phyloP scores from a whole-genome alignment of 2,329 filamentous ascomycete species.

The Colletotrichum endophyticum region DNA sequence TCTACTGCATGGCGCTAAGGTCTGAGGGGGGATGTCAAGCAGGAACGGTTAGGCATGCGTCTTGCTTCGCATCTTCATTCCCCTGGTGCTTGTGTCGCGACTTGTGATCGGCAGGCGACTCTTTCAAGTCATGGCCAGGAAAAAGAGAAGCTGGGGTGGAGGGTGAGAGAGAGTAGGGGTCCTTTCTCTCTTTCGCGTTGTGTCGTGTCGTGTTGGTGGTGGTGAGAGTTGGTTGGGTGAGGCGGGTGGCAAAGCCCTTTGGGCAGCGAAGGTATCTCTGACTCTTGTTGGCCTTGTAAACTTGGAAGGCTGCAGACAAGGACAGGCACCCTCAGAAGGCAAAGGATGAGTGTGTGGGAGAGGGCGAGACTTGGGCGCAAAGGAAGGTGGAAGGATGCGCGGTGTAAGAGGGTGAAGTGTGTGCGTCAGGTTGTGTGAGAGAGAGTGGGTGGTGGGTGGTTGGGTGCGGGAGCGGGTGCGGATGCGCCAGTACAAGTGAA shows the following conservation, averaged over 20 bases:
- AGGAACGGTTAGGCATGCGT: constrained; percentile 21
- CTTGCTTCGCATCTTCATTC: constrained; percentile 19
- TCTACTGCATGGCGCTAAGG: constrained; percentile 23
- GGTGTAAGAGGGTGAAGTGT: constrained; percentile 8
- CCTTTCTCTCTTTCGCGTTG: not conserved
- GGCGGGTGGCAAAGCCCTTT: constrained; percentile 13
- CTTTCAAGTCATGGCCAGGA: constrained; percentile 16
- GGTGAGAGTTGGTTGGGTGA: not conserved
- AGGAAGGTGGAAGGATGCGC: not conserved
- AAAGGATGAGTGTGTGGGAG: not conserved
- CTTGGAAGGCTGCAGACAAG: constrained; percentile 5
- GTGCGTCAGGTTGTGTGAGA: constrained; percentile 6
- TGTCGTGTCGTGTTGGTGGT: not conserved
- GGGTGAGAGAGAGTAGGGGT: not conserved
- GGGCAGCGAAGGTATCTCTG: not conserved
- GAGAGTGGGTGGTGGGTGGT: not conserved
- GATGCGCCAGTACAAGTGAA: constrained; percentile 11
- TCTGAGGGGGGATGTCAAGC: constrained; percentile 12
- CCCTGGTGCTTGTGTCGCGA: constrained; percentile 12
- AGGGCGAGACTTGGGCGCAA: constrained; percentile 7
- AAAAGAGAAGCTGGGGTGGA: not conserved
- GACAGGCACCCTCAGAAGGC: not conserved
- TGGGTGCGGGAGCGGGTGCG: constrained; percentile 13
- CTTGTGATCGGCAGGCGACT: constrained; percentile 17
- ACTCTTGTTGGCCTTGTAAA: not conserved